Evolutionary conservation across 192 early-diverging fungal species (phyloP).

Genomic region (Lobosporangium transversale): DNA sequence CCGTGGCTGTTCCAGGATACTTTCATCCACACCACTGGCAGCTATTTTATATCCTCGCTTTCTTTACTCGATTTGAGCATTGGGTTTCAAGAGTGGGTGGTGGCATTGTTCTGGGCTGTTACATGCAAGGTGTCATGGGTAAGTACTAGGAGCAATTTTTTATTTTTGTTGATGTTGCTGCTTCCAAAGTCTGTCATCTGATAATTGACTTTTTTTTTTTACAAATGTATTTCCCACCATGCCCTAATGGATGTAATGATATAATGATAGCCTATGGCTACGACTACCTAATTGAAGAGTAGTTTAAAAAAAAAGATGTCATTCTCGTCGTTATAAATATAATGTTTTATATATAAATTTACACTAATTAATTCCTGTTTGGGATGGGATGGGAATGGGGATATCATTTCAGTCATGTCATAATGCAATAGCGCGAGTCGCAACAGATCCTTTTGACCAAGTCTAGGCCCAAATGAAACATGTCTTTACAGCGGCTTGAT

Average conservation of each 20-base stretch:
- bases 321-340: not conserved
- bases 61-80: constrained; percentile 80
- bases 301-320: not conserved
- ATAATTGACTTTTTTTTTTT: constrained; percentile 6
- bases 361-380: too few relatives aligned
- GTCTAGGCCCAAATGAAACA: too few relatives aligned
- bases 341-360: not conserved
- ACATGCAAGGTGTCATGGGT: constrained; percentile 73
- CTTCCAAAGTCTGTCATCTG: not conserved
- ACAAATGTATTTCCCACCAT: not conserved
- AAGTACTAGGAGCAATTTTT: constrained; percentile 9
- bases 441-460: too few relatives aligned
- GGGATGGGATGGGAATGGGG: too few relatives aligned
- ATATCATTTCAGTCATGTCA: too few relatives aligned
- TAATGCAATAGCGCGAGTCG: too few relatives aligned
- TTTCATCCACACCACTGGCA: constrained; percentile 88
- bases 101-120: constrained; percentile 76
- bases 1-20: constrained; percentile 21
- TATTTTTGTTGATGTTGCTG: not conserved
- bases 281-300: constrained; percentile 63
- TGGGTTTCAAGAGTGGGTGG: constrained; percentile 74
- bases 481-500: too few relatives aligned
- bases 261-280: constrained; percentile 60
- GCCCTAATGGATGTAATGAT: not conserved
- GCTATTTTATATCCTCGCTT: constrained; percentile 82